These are phyloP conservation scores for Phytophthora parvispora DNA, from an alignment of 352 stramenopile genomes.

Conservation along the genomic window DNA sequence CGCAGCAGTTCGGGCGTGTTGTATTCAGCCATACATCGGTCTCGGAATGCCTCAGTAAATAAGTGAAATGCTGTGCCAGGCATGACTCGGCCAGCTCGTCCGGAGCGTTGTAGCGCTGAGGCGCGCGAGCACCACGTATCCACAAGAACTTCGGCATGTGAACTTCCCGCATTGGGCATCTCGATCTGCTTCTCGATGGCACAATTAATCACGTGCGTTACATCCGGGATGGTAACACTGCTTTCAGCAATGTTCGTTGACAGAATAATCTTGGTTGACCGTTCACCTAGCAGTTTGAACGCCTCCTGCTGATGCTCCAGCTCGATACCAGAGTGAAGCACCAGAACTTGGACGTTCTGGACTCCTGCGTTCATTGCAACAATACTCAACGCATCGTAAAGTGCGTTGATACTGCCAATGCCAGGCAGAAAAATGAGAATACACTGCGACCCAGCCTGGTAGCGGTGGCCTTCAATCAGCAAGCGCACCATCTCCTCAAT, in stretches of 20 bases:
- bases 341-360: constrained; percentile 58
- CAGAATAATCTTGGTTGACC: constrained; percentile 94
- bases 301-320: constrained; percentile 81
- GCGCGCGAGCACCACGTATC: constrained; percentile 96
- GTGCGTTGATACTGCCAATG: constrained; percentile 93
- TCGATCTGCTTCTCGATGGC: constrained; percentile 89
- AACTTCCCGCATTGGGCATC: constrained; percentile 77
- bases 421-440: constrained; percentile 98
- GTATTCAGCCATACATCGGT: constrained; percentile 81
- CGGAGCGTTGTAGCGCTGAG: constrained; percentile 86
- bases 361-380: constrained; percentile 25
- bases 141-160: constrained; percentile 78
- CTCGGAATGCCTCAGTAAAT: constrained; percentile 78
- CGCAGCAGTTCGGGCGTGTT: constrained; percentile 85
- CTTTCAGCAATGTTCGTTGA: constrained; percentile 98
- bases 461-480: constrained; percentile 58
- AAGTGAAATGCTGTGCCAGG: constrained; percentile 94
- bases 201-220: constrained; percentile 92
- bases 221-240: constrained; percentile 96
- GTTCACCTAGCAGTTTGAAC: constrained; percentile 56
- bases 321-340: constrained; percentile 80
- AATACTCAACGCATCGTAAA: constrained; percentile 82
- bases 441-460: constrained; percentile 55
- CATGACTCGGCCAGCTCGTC: constrained; percentile 94
- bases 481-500: constrained; percentile 68